These are phyloP conservation scores for Collybia sordida DNA, from an alignment of 768 basidiomycete genomes.

Conservation along the genomic window DNA sequence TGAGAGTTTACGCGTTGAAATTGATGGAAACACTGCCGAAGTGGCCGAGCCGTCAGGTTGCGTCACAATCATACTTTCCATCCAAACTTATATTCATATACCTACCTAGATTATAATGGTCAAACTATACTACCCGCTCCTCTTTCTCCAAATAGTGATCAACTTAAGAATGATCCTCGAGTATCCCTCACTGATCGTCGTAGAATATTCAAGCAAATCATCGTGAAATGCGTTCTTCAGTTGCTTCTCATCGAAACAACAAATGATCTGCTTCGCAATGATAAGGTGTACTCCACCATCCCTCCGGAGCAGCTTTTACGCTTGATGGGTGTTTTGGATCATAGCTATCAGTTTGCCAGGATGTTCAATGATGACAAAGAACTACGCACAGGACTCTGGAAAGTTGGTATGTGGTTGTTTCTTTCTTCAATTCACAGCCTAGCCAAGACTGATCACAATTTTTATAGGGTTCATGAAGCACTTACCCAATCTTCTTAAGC, in stretches of 20 bases:
- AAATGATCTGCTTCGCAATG: conserved; percentile 90
- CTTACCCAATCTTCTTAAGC: conserved; percentile 93
- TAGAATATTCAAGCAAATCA: conserved; percentile 95
- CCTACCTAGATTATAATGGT: conserved; percentile 54
- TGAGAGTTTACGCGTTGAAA: conserved; percentile 83
- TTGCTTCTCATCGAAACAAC: conserved; percentile 96
- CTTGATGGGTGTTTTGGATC: conserved; percentile 93
- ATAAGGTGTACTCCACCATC: conserved; percentile 89
- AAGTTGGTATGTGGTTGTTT: conserved; percentile 79
- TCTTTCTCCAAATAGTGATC: conserved; percentile 72
- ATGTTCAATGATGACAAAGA: conserved; percentile 99
- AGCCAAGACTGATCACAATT: neutral
- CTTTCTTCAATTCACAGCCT: neutral
- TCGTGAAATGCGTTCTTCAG: conserved; percentile 98
- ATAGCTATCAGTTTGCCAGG: conserved; percentile 96
- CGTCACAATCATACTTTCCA: neutral
- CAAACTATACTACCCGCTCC: conserved; percentile 84
- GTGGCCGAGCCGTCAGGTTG: conserved; percentile 46
- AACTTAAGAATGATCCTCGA: conserved; percentile 43
- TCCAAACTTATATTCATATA: neutral
- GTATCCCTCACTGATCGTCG: conserved; percentile 71
- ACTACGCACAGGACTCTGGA: conserved; percentile 94
- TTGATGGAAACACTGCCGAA: conserved; percentile 60
- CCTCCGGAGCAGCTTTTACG: conserved; percentile 92
- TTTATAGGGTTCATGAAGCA: conserved; percentile 98